A percentile compares a stretch with the other conserved stretches of the same genome.
These are phyloP conservation scores for Cordyceps javanica DNA, from an alignment of 2,329 filamentous ascomycete genomes.

Conservation along the genomic window DNA sequence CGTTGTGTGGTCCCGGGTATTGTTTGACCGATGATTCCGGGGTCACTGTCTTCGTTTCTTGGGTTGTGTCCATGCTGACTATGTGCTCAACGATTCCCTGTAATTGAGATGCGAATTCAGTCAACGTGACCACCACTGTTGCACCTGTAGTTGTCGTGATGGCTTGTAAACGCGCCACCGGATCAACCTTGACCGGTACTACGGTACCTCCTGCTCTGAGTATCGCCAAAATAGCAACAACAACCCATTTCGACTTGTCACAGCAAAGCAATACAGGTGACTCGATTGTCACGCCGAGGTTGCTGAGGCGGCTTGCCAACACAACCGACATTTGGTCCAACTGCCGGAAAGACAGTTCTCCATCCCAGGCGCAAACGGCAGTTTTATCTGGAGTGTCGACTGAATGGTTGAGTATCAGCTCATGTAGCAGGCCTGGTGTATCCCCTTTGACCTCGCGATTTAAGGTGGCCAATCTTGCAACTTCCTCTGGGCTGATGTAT, in stretches of 20 bases:
- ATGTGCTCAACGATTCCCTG: background rate
- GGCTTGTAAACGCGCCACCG: background rate
- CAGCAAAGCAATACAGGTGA: slow-evolving; percentile 20
- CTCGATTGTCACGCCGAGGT: background rate
- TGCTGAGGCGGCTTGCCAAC: slow-evolving; percentile 1
- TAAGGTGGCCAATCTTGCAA: background rate
- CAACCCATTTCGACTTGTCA: slow-evolving; percentile 23
- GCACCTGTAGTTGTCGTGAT: slow-evolving; percentile 1
- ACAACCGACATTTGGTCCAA: slow-evolving; percentile 11
- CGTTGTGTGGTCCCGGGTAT: background rate
- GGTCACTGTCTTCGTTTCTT: no score
- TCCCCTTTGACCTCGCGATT: background rate
- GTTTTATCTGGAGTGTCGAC: no score
- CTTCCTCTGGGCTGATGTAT: background rate
- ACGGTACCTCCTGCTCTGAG: slow-evolving; percentile 25
- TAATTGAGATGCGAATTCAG: background rate
- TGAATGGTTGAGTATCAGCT: background rate
- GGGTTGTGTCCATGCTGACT: background rate
- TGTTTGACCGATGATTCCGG: background rate
- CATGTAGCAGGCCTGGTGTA: background rate
- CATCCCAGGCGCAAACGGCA: slow-evolving; percentile 16
- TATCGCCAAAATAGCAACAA: slow-evolving; percentile 24
- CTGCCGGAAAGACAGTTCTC: slow-evolving; percentile 16
- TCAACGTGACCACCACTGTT: background rate
- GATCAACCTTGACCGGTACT: slow-evolving; percentile 20